These are phyloP conservation scores for Diddensiella caesifluorescens DNA, from an alignment of 805 yeast species.

Conservation along the genomic window DNA sequence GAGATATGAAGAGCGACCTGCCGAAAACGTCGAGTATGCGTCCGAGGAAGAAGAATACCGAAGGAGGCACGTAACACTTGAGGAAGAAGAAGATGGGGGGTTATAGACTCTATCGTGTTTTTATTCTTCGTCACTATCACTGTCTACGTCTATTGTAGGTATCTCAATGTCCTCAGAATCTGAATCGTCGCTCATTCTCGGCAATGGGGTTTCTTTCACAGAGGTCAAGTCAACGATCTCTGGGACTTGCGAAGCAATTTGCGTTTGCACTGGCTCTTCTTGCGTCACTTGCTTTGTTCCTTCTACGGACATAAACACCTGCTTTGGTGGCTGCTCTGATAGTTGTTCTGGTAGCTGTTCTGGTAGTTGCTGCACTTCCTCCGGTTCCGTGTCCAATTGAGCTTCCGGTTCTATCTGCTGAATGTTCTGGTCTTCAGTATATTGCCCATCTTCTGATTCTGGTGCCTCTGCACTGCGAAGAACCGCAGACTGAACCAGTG, in stretches of 20 bases:
- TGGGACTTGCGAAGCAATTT: too few relatives aligned
- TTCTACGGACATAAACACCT: too few relatives aligned
- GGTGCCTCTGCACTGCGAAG: too few relatives aligned
- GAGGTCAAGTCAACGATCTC: background rate
- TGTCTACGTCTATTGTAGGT: constrained; percentile 40
- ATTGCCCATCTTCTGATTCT: too few relatives aligned
- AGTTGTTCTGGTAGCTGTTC: too few relatives aligned
- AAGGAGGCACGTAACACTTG: background rate
- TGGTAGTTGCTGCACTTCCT: too few relatives aligned
- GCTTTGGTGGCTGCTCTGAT: too few relatives aligned
- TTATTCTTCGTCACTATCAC: constrained; percentile 36
- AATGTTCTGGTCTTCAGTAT: background rate
- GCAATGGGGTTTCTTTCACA: background rate
- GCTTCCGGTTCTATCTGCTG: background rate
- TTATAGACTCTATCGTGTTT: too few relatives aligned
- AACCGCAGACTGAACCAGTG: constrained; percentile 13
- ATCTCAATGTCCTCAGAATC: constrained; percentile 42
- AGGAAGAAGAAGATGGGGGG: background rate
- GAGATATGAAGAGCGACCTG: background rate
- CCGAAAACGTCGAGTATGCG: constrained; percentile 4
- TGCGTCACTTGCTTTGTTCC: background rate
- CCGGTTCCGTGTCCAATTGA: background rate
- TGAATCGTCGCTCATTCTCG: background rate
- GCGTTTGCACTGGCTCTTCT: background rate
- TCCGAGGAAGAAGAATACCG: constrained; percentile 11